Percentiles rank a stretch among this genome's conserved stretches.
Evolutionary conservation across 2,329 filamentous ascomycete species (phyloP).

Genomic region (Drechslera avenae): DNA sequence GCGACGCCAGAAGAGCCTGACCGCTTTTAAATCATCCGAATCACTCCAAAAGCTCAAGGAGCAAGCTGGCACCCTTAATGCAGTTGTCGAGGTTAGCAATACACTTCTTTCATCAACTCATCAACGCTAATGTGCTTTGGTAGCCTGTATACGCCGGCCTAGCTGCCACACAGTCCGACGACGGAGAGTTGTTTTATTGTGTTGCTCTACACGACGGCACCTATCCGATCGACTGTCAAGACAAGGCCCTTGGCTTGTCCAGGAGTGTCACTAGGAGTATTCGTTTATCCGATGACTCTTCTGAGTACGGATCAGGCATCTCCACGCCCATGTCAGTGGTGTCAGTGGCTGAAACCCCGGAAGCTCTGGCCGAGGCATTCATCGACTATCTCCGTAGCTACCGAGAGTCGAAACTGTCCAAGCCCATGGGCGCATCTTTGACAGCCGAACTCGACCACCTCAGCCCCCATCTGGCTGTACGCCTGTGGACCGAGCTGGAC

Average conservation of each 20-base stretch:
- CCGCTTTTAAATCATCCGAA: constrained; percentile 6
- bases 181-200: constrained; percentile 56
- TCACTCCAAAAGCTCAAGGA: constrained; percentile 11
- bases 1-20: constrained; percentile 12
- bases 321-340: constrained; percentile 18
- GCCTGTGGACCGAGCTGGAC: constrained; percentile 77
- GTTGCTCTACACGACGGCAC: constrained; percentile 75
- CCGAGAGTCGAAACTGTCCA: constrained; percentile 68
- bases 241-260: constrained; percentile 38
- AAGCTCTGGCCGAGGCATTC: constrained; percentile 62
- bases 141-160: constrained; percentile 64
- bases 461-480: constrained; percentile 69
- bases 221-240: constrained; percentile 74
- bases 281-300: constrained; percentile 9
- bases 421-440: constrained; percentile 76
- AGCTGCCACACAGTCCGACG: constrained; percentile 59
- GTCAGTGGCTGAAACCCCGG: constrained; percentile 15
- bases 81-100: constrained; percentile 6
- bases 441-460: constrained; percentile 63
- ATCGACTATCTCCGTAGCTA: constrained; percentile 64
- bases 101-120: background rate
- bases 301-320: constrained; percentile 12
- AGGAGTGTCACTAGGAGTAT: background rate
- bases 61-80: constrained; percentile 8
- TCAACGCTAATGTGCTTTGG: constrained; percentile 3